Conservation (phyloP, 306 rosid genomes). For the Quercus rubra region DNA sequence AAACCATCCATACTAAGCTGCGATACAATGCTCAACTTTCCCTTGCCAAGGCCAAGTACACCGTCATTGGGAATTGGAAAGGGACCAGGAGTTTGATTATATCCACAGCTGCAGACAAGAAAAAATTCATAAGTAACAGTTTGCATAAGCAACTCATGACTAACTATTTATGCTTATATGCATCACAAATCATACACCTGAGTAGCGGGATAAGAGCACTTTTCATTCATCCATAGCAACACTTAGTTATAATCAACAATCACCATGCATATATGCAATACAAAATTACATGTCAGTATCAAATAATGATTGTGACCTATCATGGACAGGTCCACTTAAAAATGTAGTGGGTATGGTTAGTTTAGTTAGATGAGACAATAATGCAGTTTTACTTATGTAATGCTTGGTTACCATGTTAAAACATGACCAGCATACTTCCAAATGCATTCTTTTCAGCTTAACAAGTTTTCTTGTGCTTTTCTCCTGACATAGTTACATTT, state of each 20-base stretch:
- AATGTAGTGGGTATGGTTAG: not conserved
- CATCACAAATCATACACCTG: not conserved
- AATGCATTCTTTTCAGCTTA: too few relatives aligned
- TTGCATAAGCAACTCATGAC: not conserved
- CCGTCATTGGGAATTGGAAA: conserved; percentile 75
- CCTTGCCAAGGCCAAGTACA: conserved; percentile 87
- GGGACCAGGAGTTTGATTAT: conserved; percentile 65
- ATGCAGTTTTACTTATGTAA: not conserved
- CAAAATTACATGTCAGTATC: not conserved
- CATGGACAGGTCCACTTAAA: not conserved
- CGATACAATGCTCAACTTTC: conserved; percentile 71
- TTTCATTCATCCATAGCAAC: too few relatives aligned
- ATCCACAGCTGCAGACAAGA: conserved; percentile 70
- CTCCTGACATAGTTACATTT: too few relatives aligned
- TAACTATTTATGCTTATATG: not conserved
- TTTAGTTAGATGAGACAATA: too few relatives aligned
- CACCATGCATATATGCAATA: too few relatives aligned
- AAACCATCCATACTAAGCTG: conserved; percentile 70
- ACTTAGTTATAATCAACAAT: too few relatives aligned
- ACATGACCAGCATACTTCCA: not conserved
- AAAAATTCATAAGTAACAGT: not conserved
- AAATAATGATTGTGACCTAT: not conserved
- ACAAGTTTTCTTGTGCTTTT: too few relatives aligned
- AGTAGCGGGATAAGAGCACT: not conserved
- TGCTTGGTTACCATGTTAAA: not conserved